Percentiles rank a stretch among this genome's conserved stretches.
Evolutionary conservation across 768 basidiomycete species (phyloP).

Genomic region (Lentinula lateritia): DNA sequence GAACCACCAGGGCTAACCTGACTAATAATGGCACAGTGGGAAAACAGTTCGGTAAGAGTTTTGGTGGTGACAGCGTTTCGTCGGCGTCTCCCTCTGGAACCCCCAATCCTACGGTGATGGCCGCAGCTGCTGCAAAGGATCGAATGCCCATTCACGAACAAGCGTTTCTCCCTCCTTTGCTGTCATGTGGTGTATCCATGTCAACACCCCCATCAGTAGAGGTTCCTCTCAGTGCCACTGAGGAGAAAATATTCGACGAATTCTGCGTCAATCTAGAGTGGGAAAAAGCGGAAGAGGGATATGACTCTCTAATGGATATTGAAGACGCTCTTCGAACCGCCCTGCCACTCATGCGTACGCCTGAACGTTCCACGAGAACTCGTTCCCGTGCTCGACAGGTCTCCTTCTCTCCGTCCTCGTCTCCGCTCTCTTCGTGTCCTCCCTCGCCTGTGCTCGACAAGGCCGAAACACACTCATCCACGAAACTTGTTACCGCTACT

Average conservation of each 20-base stretch:
- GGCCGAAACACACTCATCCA: background rate
- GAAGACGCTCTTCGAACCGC: constrained; percentile 6
- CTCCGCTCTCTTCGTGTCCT: constrained; percentile 13
- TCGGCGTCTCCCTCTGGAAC: background rate
- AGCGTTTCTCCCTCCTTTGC: background rate
- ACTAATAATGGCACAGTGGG: background rate
- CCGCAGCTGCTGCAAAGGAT: background rate
- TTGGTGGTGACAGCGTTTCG: background rate
- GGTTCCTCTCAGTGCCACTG: constrained; percentile 59
- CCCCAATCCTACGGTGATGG: background rate
- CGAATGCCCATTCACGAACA: background rate
- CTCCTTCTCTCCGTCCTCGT: constrained; percentile 7
- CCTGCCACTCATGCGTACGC: background rate
- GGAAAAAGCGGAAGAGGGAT: constrained; percentile 31
- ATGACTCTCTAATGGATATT: constrained; percentile 7
- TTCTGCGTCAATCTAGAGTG: constrained; percentile 57
- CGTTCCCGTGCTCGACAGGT: background rate
- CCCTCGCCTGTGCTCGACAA: constrained; percentile 4
- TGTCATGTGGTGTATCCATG: background rate
- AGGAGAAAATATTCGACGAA: constrained; percentile 65
- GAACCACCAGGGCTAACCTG: constrained; percentile 24
- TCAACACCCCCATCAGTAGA: constrained; percentile 19
- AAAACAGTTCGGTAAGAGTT: constrained; percentile 39
- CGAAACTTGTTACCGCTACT: background rate
- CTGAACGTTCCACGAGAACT: background rate